These are phyloP conservation scores for Bipolaris cookei DNA, from an alignment of 2,329 filamentous ascomycete species.

Conservation along the genomic window DNA sequence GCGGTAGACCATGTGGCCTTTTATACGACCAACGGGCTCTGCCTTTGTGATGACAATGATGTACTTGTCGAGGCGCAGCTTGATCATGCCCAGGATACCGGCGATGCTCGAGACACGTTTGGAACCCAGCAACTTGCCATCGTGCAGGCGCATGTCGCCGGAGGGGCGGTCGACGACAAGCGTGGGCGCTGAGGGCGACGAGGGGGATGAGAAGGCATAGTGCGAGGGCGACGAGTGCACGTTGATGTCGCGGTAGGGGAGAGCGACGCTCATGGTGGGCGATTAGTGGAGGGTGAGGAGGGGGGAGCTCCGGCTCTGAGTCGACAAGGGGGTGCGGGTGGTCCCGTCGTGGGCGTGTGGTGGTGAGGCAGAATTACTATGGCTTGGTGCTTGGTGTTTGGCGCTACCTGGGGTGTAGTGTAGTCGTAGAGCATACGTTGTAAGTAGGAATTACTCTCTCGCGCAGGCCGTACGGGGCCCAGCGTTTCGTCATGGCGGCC, in stretches of 20 bases:
- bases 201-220: constrained; percentile 96
- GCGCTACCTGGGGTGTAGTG: constrained; percentile 6
- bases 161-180: constrained; percentile 90
- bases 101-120: constrained; percentile 93
- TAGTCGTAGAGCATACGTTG: not conserved
- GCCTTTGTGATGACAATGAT: constrained; percentile 96
- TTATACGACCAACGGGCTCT: constrained; percentile 85
- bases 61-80: constrained; percentile 94
- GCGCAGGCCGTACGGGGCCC: not conserved
- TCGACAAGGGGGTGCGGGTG: not conserved
- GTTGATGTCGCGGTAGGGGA: constrained; percentile 95
- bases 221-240: constrained; percentile 89
- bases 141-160: constrained; percentile 84
- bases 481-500: constrained; percentile 29
- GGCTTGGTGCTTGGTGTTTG: not conserved
- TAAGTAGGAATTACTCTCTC: not conserved
- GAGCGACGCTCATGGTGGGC: constrained; percentile 57
- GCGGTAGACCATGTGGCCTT: constrained; percentile 96
- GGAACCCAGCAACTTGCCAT: constrained; percentile 75
- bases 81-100: constrained; percentile 92
- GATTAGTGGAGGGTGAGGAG: not conserved
- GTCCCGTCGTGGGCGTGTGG: not conserved
- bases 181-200: constrained; percentile 84
- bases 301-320: not conserved
- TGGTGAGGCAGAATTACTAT: not conserved